Base-by-base conservation (phyloP, 169 alveolate species). In the Theileria orientalis region DNA sequence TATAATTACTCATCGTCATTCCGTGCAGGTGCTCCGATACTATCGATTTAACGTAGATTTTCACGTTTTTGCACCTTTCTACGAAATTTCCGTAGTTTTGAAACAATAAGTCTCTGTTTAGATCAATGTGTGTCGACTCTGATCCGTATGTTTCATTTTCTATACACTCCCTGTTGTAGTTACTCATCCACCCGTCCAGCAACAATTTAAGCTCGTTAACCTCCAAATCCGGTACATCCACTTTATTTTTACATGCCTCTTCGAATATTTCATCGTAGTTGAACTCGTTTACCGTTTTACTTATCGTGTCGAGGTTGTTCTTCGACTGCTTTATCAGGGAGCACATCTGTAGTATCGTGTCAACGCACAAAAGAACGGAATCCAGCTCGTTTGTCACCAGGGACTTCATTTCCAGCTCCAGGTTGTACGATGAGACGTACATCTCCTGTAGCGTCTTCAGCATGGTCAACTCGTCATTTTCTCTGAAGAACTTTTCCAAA, bases 381-480 rank as follows among this genome's bases (percentile, higher is more conserved):
- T 78, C 86, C 27, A 78, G 3, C 32, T 69, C 86, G 32, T 70
- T 41, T 21, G 86, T 78, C 64, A 78, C 74, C 37, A 78, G 54
- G 0, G 67, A 32, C 67, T 78, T 78, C 19, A 78, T 78, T 37
- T 60, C 86, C 23, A 49, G 37, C 25, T 70, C 86, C 33, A 78
- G 68, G 52, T 78, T 62, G 61, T 59, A 66, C 40, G 63, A 59
- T 57, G 83, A 69, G 41, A 78, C 67, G 49, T 78, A 77, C 86
- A 78, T 78, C 63, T 42, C 63, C 42, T 78, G 86, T 49, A 78
- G 83, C 54, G 83, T 78, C 46, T 78, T 78, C 60, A 78, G 29
- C 51, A 78, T 77, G 46, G 68, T 52, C 41, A 78, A 52, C 57
- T 78, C 86, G 68, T 78, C 83, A 19, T 56, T 66, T 16, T 78